Percentiles rank a stretch among this genome's conserved stretches.
Conservation (phyloP, 2,329 filamentous ascomycete species). For the Aureobasidium leucospermi region DNA sequence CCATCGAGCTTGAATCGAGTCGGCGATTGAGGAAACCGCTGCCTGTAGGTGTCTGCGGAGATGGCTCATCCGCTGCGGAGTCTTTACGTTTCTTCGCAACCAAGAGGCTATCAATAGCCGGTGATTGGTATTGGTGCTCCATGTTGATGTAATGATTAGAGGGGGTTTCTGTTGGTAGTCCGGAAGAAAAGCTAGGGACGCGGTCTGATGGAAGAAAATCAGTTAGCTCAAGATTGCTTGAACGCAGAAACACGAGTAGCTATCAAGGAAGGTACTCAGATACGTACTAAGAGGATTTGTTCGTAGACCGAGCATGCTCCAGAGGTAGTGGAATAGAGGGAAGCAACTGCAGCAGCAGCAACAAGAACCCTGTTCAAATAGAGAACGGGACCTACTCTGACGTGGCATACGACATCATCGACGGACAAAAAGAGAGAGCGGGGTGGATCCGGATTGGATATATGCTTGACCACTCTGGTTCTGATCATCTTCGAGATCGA, state of each 20-base stretch:
- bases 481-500: not conserved
- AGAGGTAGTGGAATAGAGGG: not conserved
- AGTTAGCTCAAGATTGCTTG: not conserved
- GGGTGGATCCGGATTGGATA: not conserved
- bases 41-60: not conserved
- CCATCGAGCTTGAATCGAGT: not conserved
- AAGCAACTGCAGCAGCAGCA: conserved; percentile 9
- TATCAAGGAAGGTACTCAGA: not conserved
- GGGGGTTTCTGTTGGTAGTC: not conserved
- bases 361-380: not conserved
- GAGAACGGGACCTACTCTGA: not conserved
- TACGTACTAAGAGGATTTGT: conserved; percentile 3
- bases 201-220: not conserved
- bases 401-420: conserved; percentile 7
- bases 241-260: not conserved
- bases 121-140: not conserved
- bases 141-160: not conserved
- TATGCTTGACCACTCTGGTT: not conserved
- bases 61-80: not conserved
- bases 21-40: not conserved
- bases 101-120: not conserved
- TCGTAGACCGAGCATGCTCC: conserved; percentile 9
- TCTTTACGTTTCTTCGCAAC: conserved; percentile 2
- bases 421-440: not conserved
- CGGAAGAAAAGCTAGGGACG: not conserved